Base-by-base conservation (phyloP, 257 asterid species). In the Ehretia macrophylla region DNA sequence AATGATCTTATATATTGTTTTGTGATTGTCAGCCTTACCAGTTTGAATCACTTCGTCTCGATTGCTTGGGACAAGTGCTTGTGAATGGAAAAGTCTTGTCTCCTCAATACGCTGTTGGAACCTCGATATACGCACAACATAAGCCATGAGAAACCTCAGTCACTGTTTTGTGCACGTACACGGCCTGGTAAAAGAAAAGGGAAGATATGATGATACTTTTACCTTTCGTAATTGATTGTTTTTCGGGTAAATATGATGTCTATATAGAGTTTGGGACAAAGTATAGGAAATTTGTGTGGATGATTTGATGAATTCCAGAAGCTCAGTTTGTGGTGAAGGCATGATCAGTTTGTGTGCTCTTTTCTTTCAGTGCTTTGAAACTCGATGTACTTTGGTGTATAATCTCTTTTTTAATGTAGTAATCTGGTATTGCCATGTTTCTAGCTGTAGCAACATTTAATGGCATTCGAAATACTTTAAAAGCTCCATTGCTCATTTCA, bases 11-110 rank as follows among this genome's bases (percentile, higher is more conserved):
- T 10, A 51, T 64, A 17, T 48, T 62, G 50, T 58, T 66, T 67
- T 74, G 64, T 56, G 37, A 32, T n/a, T 18, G 21, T 44, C 84
- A 92, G 97, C 58, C n/a, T 20, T 88, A 92, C 68, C 81, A 81
- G 78, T 86, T 88, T 81, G 82, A 81, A 68, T 84, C 96, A 17
- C 85, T 88, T 38, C 94, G 99, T 8, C 83, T 85, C 17, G 97
- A 92, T 64, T 86, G 83, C 80, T 51, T 86, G 76, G 91, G 88
- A 67, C 99, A 92, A 81, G 73, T 88, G 68, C 81, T 88, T 14
- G 97, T 92, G 64, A 92, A 92, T 66, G 97, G 97, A 65, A 86
- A 81, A 60, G 56, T 70, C 51, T 50, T 86, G 75, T 63, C 87
- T 0, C 80, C 80, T 38, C 79, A 68, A 47, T 75, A 77, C 37